Percentiles rank a stretch among this genome's conserved stretches.
These are phyloP conservation scores for Cercospora canescens DNA, from an alignment of 2,329 filamentous ascomycete species.

Conservation along the genomic window DNA sequence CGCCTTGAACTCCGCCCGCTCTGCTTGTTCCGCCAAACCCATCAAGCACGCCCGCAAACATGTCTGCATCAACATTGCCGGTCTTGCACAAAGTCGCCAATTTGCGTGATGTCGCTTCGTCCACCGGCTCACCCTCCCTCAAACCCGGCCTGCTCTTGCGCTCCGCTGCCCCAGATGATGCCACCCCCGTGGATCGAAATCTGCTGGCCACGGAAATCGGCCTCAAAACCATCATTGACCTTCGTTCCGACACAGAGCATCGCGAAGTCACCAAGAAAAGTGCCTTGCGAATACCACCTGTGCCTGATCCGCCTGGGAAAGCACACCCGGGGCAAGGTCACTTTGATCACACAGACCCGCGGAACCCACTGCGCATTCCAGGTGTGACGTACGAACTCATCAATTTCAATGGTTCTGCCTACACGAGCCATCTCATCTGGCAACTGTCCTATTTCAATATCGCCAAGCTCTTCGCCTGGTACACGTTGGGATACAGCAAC, in stretches of 20 bases:
- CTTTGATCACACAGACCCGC: conserved; percentile 35
- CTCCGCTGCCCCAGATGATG: conserved; percentile 60
- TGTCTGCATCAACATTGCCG: not conserved
- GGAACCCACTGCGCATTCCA: conserved; percentile 58
- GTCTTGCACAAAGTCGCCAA: conserved; percentile 65
- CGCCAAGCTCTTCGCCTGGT: conserved; percentile 62
- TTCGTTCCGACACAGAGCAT: conserved; percentile 67
- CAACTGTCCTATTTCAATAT: conserved; percentile 68
- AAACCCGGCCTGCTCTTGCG: conserved; percentile 27
- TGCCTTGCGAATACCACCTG: conserved; percentile 47
- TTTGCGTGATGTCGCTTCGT: conserved; percentile 73
- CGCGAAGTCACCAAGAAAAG: conserved; percentile 56
- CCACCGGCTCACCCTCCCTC: conserved; percentile 51
- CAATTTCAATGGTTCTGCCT: conserved; percentile 71
- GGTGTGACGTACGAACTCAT: conserved; percentile 65
- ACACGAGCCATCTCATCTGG: conserved; percentile 67
- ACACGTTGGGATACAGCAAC: conserved; percentile 65
- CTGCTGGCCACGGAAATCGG: conserved; percentile 60
- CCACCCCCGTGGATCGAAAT: conserved; percentile 63
- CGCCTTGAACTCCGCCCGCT: not conserved
- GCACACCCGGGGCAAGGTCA: not conserved
- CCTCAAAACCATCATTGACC: conserved; percentile 73
- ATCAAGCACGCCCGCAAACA: not conserved
- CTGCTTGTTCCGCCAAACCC: not conserved
- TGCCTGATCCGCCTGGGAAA: conserved; percentile 35